Evolutionary conservation across 768 basidiomycete species (phyloP).

Genomic region (Serendipita sp.): DNA sequence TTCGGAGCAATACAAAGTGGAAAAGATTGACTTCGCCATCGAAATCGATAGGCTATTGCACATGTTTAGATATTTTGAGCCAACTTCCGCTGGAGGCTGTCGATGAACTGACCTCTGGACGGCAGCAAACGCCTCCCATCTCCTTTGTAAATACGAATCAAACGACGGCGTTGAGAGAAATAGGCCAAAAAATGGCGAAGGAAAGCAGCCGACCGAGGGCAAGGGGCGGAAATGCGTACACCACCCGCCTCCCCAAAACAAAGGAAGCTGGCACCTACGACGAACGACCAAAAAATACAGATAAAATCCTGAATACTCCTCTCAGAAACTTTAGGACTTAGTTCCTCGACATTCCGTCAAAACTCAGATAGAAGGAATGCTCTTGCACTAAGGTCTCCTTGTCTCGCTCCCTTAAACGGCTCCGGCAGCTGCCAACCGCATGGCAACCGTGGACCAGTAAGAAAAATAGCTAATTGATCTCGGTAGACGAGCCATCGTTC

Average conservation of each 20-base stretch:
- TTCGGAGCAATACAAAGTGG: constrained; percentile 91
- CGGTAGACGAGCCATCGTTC: background rate
- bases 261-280: too few relatives aligned
- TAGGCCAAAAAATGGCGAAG: background rate
- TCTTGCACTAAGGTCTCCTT: too few relatives aligned
- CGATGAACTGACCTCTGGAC: constrained; percentile 7
- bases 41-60: background rate
- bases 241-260: too few relatives aligned
- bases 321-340: too few relatives aligned
- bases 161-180: background rate
- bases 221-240: background rate
- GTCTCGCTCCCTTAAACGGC: too few relatives aligned
- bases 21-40: constrained; percentile 53
- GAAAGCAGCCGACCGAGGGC: background rate
- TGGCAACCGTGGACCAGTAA: too few relatives aligned
- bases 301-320: too few relatives aligned
- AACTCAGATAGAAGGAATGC: too few relatives aligned
- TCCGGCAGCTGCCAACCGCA: too few relatives aligned
- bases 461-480: background rate
- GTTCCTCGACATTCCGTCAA: too few relatives aligned
- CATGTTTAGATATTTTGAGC: background rate
- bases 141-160: background rate
- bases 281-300: too few relatives aligned
- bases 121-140: constrained; percentile 7
- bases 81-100: background rate